Evolutionary conservation across 495 filamentous ascomycete genomes (phyloP).

Genomic region (Baudoinia panamericana): DNA sequence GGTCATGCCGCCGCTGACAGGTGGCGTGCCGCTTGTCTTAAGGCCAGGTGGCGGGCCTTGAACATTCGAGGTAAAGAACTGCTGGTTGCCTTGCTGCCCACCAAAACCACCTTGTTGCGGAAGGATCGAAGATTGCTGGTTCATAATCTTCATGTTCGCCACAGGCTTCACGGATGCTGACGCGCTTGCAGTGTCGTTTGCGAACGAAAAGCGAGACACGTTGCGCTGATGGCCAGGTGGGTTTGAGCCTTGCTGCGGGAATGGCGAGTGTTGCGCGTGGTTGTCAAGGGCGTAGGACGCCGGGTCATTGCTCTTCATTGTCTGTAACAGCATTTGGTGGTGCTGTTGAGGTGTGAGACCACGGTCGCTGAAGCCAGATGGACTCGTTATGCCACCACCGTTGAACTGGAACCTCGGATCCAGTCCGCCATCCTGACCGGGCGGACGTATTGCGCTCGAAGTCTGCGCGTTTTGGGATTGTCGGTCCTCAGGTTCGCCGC

Average conservation of each 20-base stretch:
- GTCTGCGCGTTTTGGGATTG: slow-evolving; percentile 31
- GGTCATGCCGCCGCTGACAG: slow-evolving; percentile 62
- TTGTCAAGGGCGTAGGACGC: slow-evolving; percentile 38
- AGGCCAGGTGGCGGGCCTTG: slow-evolving; percentile 90
- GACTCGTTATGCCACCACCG: slow-evolving; percentile 27
- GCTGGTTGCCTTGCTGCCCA: slow-evolving; percentile 44
- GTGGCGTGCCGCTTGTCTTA: slow-evolving; percentile 86
- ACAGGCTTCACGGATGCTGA: slow-evolving; percentile 66
- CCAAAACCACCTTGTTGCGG: slow-evolving; percentile 35
- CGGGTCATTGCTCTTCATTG: slow-evolving; percentile 42
- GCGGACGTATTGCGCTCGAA: slow-evolving; percentile 51
- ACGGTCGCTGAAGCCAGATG: slow-evolving; percentile 41
- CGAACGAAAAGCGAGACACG: slow-evolving; percentile 77
- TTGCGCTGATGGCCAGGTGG: slow-evolving; percentile 73
- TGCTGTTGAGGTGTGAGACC: slow-evolving; percentile 73
- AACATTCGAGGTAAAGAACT: slow-evolving; percentile 54
- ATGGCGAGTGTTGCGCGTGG: slow-evolving; percentile 40
- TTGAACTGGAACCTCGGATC: slow-evolving; percentile 18
- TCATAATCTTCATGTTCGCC: slow-evolving; percentile 71
- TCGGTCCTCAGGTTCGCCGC: slow-evolving; percentile 74
- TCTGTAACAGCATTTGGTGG: slow-evolving; percentile 46
- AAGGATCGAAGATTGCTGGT: slow-evolving; percentile 83
- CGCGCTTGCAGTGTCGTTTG: slow-evolving; percentile 55
- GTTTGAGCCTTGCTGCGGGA: slow-evolving; percentile 32
- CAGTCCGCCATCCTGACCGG: slow-evolving; percentile 45